A percentile compares a stretch with the other conserved stretches of the same genome.
Conservation (phyloP, 495 filamentous ascomycete species). For the Chaetomium fimeti region DNA sequence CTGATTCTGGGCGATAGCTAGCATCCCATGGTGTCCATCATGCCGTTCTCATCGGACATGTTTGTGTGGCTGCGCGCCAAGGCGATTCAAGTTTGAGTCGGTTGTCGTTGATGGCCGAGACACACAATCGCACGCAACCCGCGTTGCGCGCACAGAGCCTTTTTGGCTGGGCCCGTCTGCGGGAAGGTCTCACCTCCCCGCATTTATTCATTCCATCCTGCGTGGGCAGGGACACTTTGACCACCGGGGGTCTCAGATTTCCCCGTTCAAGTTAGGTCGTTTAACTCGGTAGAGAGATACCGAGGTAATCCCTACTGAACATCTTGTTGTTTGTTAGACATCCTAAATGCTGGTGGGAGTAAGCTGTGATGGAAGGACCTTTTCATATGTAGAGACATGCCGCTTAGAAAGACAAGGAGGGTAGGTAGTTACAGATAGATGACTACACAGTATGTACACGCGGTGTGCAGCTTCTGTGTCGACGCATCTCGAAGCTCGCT, state of each 20-base stretch:
- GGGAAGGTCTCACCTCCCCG: not conserved
- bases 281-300: not conserved
- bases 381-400: not conserved
- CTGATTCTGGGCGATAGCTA: too few species aligned
- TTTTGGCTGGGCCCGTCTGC: not conserved
- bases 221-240: not conserved
- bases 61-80: too few species aligned
- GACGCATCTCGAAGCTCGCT: not conserved
- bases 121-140: not conserved
- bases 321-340: too few species aligned
- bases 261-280: not conserved
- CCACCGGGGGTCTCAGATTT: not conserved
- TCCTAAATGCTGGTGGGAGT: not conserved
- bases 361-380: not conserved
- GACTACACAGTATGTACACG: too few species aligned
- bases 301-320: too few species aligned
- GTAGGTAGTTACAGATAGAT: too few species aligned
- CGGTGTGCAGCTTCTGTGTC: too few species aligned
- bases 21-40: too few species aligned
- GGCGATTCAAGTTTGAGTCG: not conserved
- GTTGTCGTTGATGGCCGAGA: not conserved
- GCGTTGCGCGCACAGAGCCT: slow-evolving; percentile 2
- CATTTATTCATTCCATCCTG: not conserved
- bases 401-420: not conserved
- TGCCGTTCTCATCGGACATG: too few species aligned